Conservation (phyloP, 768 basidiomycete genomes). For the Mrakia gelida region DNA sequence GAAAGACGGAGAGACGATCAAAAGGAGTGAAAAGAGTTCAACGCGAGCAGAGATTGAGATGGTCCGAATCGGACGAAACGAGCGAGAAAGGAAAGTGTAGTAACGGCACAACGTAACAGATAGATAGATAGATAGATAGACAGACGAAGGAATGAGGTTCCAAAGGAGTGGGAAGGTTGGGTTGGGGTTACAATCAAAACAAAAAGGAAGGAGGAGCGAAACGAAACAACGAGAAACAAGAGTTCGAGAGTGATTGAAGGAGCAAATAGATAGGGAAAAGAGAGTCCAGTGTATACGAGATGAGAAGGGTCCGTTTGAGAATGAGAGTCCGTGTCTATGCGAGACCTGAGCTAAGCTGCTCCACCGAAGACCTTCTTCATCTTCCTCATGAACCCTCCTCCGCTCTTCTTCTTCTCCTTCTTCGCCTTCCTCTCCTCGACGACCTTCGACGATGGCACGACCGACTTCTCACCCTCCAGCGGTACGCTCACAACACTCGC, state of each 20-base stretch:
- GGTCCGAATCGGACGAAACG: background rate
- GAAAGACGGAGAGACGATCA: too few species aligned
- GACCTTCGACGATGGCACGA: too few species aligned
- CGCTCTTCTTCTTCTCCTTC: background rate
- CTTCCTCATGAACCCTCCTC: conserved; percentile 2
- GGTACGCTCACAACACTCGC: background rate
- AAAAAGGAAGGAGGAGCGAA: background rate
- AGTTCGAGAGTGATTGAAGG: background rate
- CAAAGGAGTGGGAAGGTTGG: background rate
- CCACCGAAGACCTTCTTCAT: conserved; percentile 9
- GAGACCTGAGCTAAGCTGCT: background rate
- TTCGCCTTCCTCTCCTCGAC: background rate
- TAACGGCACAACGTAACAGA: background rate
- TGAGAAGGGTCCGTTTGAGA: too few species aligned
- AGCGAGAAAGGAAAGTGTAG: background rate
- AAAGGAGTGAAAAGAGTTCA: too few species aligned
- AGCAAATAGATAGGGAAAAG: background rate
- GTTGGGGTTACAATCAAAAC: background rate
- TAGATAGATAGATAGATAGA: background rate
- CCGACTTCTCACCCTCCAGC: background rate
- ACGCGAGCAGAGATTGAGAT: background rate
- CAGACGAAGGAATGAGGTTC: background rate
- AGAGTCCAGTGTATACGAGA: background rate
- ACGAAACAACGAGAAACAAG: background rate
- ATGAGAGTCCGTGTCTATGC: background rate